phyloP scores from a whole-genome alignment of 176 grass and related monocot genomes.

The Typha latifolia region DNA sequence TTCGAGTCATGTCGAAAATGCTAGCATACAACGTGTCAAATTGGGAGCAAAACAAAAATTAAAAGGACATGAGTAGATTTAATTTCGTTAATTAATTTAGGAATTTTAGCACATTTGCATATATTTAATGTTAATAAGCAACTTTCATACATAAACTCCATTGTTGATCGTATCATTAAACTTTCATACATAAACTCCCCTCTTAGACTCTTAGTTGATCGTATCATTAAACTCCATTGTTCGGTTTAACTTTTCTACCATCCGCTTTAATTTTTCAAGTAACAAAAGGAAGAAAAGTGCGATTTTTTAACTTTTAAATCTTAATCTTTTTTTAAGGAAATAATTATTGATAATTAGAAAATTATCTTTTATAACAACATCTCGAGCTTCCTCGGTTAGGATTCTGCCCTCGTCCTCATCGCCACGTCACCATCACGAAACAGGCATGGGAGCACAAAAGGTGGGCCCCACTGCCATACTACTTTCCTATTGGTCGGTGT shows the following conservation, averaged over 20 bases:
- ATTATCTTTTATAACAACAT: too few species aligned
- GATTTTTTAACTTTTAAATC: too few species aligned
- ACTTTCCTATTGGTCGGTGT: background rate
- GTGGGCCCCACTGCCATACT: background rate
- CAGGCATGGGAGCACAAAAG: background rate
- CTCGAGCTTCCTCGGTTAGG: too few species aligned
- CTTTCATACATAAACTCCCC: background rate
- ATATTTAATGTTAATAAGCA: background rate
- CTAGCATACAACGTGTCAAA: background rate
- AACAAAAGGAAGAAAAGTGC: too few species aligned
- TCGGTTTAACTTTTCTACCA: too few species aligned
- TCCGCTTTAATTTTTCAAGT: too few species aligned
- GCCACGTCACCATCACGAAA: constrained; percentile 1
- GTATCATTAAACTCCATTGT: background rate
- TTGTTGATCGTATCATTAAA: background rate
- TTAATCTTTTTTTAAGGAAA: too few species aligned
- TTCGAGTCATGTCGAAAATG: background rate
- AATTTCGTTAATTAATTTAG: too few species aligned
- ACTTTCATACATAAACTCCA: background rate
- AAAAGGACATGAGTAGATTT: too few species aligned
- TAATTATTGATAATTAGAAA: too few species aligned
- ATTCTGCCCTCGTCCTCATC: background rate
- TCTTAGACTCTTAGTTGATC: too few species aligned
- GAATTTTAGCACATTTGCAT: background rate
- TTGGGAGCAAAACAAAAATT: background rate